Percentiles rank a stretch among this genome's conserved stretches.
phyloP scores from a whole-genome alignment of 129 eudicot genomes.

The Logfia minima region DNA sequence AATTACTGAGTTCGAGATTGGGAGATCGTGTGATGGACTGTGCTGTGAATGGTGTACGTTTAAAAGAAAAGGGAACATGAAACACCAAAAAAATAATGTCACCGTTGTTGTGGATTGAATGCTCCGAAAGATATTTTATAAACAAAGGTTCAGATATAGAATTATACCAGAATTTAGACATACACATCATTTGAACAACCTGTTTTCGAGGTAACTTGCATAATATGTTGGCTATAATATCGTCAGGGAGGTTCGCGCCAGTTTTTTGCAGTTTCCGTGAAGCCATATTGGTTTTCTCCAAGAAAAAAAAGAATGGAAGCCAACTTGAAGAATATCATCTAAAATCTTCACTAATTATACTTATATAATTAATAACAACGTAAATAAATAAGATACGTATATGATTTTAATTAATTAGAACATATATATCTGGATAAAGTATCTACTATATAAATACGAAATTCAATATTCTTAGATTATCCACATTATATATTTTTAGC shows the following conservation, averaged over 20 bases:
- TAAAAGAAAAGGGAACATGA: neutral
- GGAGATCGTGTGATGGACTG: neutral
- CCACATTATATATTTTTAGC: no score
- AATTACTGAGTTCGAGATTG: neutral
- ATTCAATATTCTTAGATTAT: no score
- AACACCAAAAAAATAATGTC: neutral
- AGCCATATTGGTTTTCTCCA: neutral
- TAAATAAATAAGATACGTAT: no score
- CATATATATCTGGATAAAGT: no score
- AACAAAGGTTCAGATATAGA: neutral
- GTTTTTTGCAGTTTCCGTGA: neutral
- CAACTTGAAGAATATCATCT: no score
- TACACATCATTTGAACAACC: neutral
- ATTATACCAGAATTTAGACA: neutral
- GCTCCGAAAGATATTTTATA: neutral
- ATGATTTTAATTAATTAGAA: no score
- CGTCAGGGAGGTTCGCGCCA: neutral
- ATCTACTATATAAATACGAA: no score
- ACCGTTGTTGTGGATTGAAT: neutral
- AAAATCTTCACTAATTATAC: no score
- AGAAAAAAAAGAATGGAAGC: no score
- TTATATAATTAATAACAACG: no score
- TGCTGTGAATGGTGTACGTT: neutral
- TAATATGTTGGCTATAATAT: neutral
- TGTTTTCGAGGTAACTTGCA: neutral